Conservation (phyloP, 2,329 filamentous ascomycete species). For the Pleurostoma richardsiae region DNA sequence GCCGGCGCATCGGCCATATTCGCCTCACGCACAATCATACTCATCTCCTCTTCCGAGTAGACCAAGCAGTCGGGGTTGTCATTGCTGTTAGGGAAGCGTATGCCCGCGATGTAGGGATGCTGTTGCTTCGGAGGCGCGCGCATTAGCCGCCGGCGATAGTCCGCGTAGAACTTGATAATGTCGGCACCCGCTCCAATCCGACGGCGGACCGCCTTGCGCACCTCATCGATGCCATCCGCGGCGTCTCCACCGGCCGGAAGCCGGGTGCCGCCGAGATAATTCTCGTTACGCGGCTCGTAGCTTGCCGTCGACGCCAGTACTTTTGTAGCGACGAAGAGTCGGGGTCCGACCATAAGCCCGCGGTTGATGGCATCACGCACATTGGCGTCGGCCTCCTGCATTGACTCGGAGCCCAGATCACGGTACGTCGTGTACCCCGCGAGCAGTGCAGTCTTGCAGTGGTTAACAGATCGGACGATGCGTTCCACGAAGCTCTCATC, state of each 20-base stretch:
- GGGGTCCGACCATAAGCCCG: slow-evolving; percentile 41
- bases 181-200: slow-evolving; percentile 36
- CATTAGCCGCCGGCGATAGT: not conserved
- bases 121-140: not conserved
- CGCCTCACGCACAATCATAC: slow-evolving; percentile 36
- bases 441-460: slow-evolving; percentile 19
- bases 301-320: slow-evolving; percentile 37
- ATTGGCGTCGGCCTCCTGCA: slow-evolving; percentile 37
- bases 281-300: slow-evolving; percentile 39
- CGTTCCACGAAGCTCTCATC: not conserved
- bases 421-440: slow-evolving; percentile 50
- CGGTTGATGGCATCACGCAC: slow-evolving; percentile 43
- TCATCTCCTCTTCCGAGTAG: slow-evolving; percentile 38
- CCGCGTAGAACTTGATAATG: slow-evolving; percentile 35
- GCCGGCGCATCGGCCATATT: slow-evolving; percentile 28
- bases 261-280: slow-evolving; percentile 19
- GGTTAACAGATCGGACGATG: not conserved
- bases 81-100: slow-evolving; percentile 13
- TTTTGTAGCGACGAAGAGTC: slow-evolving; percentile 44
- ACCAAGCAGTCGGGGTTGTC: slow-evolving; percentile 28
- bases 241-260: slow-evolving; percentile 26
- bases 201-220: slow-evolving; percentile 32
- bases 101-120: not conserved
- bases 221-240: slow-evolving; percentile 23
- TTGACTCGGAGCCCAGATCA: slow-evolving; percentile 41